Conservation (phyloP, 179 eudicot genomes). For the Carnegiea gigantea region DNA sequence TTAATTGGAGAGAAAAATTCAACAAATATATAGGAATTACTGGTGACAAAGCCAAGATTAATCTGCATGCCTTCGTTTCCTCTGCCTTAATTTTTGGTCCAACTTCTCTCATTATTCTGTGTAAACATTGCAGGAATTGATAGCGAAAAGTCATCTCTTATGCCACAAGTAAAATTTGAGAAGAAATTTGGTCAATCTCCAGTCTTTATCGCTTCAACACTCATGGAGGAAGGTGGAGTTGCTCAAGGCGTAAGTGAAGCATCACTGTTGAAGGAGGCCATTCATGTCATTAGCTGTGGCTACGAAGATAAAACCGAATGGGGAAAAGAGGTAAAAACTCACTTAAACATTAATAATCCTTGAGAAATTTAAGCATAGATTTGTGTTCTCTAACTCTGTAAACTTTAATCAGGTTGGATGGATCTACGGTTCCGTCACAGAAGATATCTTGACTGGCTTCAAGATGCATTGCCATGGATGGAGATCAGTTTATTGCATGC, state of each 20-base stretch:
- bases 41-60: neutral
- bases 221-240: conserved; percentile 65
- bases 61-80: neutral
- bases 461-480: conserved; percentile 99
- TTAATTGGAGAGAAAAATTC: neutral
- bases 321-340: conserved; percentile 68
- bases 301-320: conserved; percentile 79
- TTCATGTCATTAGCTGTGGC: conserved; percentile 80
- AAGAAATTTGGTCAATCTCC: conserved; percentile 82
- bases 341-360: neutral
- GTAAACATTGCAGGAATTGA: conserved; percentile 49
- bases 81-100: neutral
- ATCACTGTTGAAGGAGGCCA: conserved; percentile 71
- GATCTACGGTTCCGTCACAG: conserved; percentile 93
- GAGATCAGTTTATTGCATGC: conserved; percentile 98
- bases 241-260: conserved; percentile 52
- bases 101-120: neutral
- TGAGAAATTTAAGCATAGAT: neutral
- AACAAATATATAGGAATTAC: neutral
- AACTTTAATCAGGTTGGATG: conserved; percentile 69
- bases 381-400: neutral
- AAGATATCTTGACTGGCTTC: conserved; percentile 93
- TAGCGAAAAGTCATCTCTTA: conserved; percentile 59
- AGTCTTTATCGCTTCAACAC: conserved; percentile 65
- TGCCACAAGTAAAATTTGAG: conserved; percentile 73